Percentiles rank a stretch among this genome's conserved stretches.
Evolutionary conservation across 768 basidiomycete genomes (phyloP).

Genomic region (Macrocybe gigantea): DNA sequence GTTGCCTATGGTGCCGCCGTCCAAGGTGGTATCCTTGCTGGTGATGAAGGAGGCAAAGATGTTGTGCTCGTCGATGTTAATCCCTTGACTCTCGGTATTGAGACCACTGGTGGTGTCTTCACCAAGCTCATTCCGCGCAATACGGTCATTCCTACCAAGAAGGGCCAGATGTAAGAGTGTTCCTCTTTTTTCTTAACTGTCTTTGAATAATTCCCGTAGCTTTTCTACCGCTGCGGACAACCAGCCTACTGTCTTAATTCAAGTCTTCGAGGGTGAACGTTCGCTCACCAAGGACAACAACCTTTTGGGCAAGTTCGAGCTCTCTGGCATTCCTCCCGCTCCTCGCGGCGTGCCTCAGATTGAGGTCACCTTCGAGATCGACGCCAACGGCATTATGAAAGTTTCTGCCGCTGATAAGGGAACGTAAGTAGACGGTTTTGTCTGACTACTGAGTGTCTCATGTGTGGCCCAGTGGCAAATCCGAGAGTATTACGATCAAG

Average conservation of each 20-base stretch:
- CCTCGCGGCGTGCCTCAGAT: conserved; percentile 97
- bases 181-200: not conserved
- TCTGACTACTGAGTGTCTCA: not conserved
- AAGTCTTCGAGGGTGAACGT: conserved; percentile 97
- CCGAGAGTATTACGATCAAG: conserved; percentile 87
- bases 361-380: conserved; percentile 94
- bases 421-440: conserved; percentile 46
- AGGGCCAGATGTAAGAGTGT: conserved; percentile 76
- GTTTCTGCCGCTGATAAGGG: conserved; percentile 92
- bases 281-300: conserved; percentile 98
- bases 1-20: conserved; percentile 99
- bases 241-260: conserved; percentile 93
- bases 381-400: conserved; percentile 94
- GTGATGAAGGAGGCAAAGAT: conserved; percentile 85
- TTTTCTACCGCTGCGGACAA: conserved; percentile 87
- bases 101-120: conserved; percentile 97
- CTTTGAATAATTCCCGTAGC: conserved; percentile 24
- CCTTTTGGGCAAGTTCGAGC: conserved; percentile 94
- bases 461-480: conserved; percentile 58
- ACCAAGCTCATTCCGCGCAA: conserved; percentile 97
- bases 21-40: conserved; percentile 96
- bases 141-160: conserved; percentile 97
- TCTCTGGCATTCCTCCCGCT: conserved; percentile 87
- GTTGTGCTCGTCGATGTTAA: conserved; percentile 95
- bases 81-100: conserved; percentile 97